phyloP scores from a whole-genome alignment of 441 rosid species.

The Croton laevigatus region DNA sequence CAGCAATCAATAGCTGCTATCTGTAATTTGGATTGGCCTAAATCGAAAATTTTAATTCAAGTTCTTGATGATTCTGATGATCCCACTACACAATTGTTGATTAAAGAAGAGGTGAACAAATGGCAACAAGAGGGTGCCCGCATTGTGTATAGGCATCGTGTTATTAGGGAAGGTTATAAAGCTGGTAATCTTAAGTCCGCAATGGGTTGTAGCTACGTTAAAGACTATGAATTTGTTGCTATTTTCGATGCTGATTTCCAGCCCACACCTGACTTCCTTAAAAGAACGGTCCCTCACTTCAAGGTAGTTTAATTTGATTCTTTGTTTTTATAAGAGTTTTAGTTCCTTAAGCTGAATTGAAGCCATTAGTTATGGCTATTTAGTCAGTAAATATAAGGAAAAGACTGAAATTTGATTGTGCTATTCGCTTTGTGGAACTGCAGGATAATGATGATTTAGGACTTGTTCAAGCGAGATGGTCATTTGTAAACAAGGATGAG shows the following conservation, averaged over 20 bases:
- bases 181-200: constrained; percentile 97
- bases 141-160: constrained; percentile 80
- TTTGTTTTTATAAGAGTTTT: not conserved
- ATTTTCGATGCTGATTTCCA: constrained; percentile 95
- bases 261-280: constrained; percentile 79
- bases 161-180: constrained; percentile 82
- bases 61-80: constrained; percentile 90
- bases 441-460: constrained; percentile 83
- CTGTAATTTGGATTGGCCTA: constrained; percentile 90
- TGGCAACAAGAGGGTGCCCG: constrained; percentile 83
- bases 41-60: constrained; percentile 65
- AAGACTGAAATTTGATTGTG: not conserved
- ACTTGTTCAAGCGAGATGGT: constrained; percentile 94
- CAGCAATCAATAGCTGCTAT: constrained; percentile 90
- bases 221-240: constrained; percentile 87
- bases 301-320: constrained; percentile 42
- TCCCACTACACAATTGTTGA: constrained; percentile 55
- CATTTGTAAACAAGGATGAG: constrained; percentile 91
- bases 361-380: not conserved
- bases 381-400: too few species aligned
- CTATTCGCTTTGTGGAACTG: constrained; percentile 16
- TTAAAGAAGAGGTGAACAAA: constrained; percentile 77
- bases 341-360: not conserved
- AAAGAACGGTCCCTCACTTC: constrained; percentile 78
- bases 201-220: constrained; percentile 80